Base-by-base conservation (phyloP, 805 yeast species). In the Torulaspora franciscae region DNA sequence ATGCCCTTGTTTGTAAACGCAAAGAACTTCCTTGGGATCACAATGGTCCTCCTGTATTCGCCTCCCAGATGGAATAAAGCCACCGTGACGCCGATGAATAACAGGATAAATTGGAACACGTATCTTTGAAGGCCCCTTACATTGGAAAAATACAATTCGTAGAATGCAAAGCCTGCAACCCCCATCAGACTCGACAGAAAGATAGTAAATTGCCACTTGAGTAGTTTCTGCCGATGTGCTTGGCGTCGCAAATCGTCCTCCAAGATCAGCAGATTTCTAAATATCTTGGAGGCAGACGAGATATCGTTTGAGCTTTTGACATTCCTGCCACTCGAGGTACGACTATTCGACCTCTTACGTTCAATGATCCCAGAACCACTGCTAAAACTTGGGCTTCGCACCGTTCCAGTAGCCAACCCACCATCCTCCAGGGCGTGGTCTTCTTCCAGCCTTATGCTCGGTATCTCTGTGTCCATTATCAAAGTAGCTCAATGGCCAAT, bases 231-330 rank as follows among this genome's bases (percentile, higher is more conserved):
- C 43, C 80, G 82, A n/a, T 74, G 69, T 38, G 83, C 85, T 66
- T 91, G 98, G 48, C 77, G 81, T 32, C 97, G 74, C 40, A 93
- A 70, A 43, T 87, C 81, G 59, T 90, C 95, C 64, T 91, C 99
- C 42, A 90, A 64, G 11, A 91, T 83, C 38, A 91, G 69, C 53
- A 93, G 66, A 61, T 91, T 89, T 37, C 95, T 75, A 62, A 83
- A 87, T 11, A 88, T 80, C 69, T 83, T 82, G 1, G 89, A 85
- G 0, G 85, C 74, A 6, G 80, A 77, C 7, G 74, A 68, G 24
- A 68, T 58, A 24, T 63, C 65, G 19, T 53, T 55, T 7, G 61
- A 51, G 46, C 58, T 60, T 36, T 49, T 52, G 28, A 54, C 48
- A 34, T 55, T 56, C 45, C 54, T 54, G 27, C 56, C 56, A 50